Evolutionary conservation across 1,284 basidiomycete genomes (phyloP).

Genomic region (Puccinia hordei): DNA sequence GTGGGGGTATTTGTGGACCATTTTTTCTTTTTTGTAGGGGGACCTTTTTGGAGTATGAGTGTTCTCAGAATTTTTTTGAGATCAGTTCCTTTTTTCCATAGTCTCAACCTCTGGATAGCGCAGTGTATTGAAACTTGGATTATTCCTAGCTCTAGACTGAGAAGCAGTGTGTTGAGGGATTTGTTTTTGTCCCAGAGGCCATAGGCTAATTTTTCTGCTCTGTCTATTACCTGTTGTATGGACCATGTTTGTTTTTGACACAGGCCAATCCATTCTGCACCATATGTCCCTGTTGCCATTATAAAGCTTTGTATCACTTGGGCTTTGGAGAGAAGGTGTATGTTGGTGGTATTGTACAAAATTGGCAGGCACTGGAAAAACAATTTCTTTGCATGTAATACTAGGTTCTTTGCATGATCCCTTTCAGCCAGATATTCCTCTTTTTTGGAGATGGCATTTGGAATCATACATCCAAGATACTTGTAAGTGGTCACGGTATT

Average conservation of each 20-base stretch:
- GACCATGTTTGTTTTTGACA: neutral
- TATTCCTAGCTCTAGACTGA: constrained; percentile 4
- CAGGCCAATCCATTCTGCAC: constrained; percentile 9
- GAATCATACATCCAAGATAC: constrained; percentile 1
- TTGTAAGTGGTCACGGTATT: neutral
- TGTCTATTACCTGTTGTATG: neutral
- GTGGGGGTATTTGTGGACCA: neutral
- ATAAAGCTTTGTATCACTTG: neutral
- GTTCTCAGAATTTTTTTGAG: too few species aligned
- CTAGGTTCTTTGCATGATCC: neutral
- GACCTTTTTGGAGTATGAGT: too few species aligned
- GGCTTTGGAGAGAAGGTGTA: neutral
- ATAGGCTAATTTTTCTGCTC: neutral
- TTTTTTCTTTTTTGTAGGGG: too few species aligned
- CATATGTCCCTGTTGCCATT: neutral
- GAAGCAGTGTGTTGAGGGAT: neutral
- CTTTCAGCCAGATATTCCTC: neutral
- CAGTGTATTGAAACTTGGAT: neutral
- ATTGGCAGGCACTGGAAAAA: neutral
- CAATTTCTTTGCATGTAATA: neutral
- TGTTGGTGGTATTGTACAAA: neutral
- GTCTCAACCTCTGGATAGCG: neutral
- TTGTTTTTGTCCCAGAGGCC: neutral
- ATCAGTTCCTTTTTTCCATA: neutral
- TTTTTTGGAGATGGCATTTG: neutral